phyloP scores from a whole-genome alignment of 768 basidiomycete species.

The Trametopsis cervina region DNA sequence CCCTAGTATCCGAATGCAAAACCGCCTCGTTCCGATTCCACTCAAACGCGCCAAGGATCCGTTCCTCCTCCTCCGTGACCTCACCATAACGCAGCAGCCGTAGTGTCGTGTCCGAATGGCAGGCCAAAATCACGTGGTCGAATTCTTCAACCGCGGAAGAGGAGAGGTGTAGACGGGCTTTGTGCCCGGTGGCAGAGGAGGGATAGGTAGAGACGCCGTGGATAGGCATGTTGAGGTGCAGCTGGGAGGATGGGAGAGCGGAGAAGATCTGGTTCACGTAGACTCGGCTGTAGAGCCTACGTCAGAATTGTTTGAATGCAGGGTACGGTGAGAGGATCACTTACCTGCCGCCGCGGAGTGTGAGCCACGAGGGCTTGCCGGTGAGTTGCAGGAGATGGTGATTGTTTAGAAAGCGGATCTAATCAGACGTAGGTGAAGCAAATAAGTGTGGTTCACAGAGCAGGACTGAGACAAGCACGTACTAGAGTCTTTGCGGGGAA shows the following conservation, averaged over 20 bases:
- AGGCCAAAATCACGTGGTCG: conserved; percentile 70
- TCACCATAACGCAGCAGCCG: conserved; percentile 40
- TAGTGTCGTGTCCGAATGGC: conserved; percentile 62
- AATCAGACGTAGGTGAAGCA: too few relatives aligned
- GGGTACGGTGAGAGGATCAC: too few relatives aligned
- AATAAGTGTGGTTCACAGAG: not conserved
- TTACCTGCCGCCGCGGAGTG: conserved; percentile 66
- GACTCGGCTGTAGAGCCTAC: conserved; percentile 34
- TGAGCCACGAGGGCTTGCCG: conserved; percentile 67
- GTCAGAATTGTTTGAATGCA: not conserved
- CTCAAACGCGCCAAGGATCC: conserved; percentile 48
- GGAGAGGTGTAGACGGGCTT: too few relatives aligned
- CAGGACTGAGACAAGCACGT: conserved; percentile 7
- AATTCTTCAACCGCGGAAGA: too few relatives aligned
- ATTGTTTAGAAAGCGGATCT: conserved; percentile 69
- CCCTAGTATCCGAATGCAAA: conserved; percentile 56
- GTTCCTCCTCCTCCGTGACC: conserved; percentile 43
- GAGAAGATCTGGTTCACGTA: conserved; percentile 61
- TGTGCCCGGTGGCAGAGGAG: too few relatives aligned
- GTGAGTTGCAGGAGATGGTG: conserved; percentile 68
- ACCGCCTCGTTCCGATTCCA: conserved; percentile 68
- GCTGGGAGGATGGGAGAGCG: conserved; percentile 40
- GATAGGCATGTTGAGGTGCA: conserved; percentile 58
- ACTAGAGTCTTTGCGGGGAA: conserved; percentile 68
- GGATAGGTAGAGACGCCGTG: conserved; percentile 29